Base-by-base conservation (phyloP, 2,329 filamentous ascomycete genomes). In the Clarireedia homoeocarpa region DNA sequence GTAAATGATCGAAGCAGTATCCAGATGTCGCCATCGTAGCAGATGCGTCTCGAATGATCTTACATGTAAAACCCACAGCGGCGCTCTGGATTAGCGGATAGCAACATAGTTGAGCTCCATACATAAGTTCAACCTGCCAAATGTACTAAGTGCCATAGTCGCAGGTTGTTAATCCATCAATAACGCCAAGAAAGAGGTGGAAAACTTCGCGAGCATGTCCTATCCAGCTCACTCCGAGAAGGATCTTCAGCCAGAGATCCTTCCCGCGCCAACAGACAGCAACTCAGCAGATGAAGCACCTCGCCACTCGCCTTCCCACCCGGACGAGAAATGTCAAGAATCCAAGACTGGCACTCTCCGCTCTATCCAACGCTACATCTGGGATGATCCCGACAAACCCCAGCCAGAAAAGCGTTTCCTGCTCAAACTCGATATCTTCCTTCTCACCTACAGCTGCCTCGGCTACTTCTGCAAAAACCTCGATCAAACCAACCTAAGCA, bases 341-440 rank as follows among this genome's bases (percentile, higher is more conserved):
- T 53, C 59, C 5, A 60, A 61, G 5, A n/a, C 48, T 6, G 39
- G n/a, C 39, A 17, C 53, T 2, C 55, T 27, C 15, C 54, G 61
- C 5, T 40, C 48, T 7, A 57, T 58, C 51, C 58, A 65, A 50
- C 47, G 65, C 30, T 67, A 65, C 24, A 53, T 68, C n/a, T 68
- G 66, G 66, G 67, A 68, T 17, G 66, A 69, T 42, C 66, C 66
- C 9, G 61, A 67, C 36, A 67, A 68, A 46, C 50, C 66, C 0
- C 45, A 46, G 2, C 69, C 71, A 58, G 74, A 80, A 62, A 74
- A 74, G 55, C 69, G 66, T 42, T 71, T 80, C 9, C 70, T 78
- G 17, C 69, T 73, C 53, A 79, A 80, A 63, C 71, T 79, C 26
- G 77, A 79, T 61, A 74, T 73, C 63, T 78, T 77, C 56, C 69